Evolutionary conservation across 805 yeast species (phyloP), one percentile per base, ranked within the genome.

Genomic region (Huiozyma sinensis): DNA sequence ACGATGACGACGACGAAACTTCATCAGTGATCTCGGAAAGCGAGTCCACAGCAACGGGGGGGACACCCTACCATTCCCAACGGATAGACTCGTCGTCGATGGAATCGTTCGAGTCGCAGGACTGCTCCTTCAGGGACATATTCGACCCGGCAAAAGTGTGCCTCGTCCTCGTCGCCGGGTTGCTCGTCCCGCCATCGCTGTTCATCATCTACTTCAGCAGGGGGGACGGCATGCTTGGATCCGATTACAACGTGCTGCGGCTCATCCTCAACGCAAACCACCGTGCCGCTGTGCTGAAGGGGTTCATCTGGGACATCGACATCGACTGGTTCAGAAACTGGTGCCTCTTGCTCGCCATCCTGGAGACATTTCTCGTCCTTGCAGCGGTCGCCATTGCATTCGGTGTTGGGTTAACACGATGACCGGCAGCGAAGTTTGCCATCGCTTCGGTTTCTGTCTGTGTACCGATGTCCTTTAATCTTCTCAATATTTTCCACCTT

Each of bases 321-420:
- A 34, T 60, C 7, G 35, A 32, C 6, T 56, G 61, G 61, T 51
- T 60, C 36, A 42, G 60, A 38, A 45, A 35, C 49, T 48, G 49
- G 55, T 70, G 62, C 28, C 44, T 69, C 40, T 45, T 42, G 5
- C 50, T 70, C 7, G 72, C 70, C 1, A 36, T 41, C n/a, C 7
- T 52, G 2, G 63, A 54, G 44, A 35, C 53, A 3, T n/a, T 57
- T 6, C 50, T 54, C 4, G 51, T 66, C 3, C 42, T 68, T 7
- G 76, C 70, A 0, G 66, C 70, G 47, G 58, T 72, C 32, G 70
- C 70, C 6, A 61, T 71, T 29, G 77, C 76, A 1, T 60, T 72
- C 39, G 73, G 69, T 2, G 67, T 72, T 37, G 73, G 75, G 3
- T 9, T 45, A 11, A 42, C 48, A 10, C 32, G 42, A 39, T 41